Percentiles rank a stretch among this genome's conserved stretches.
Evolutionary conservation across 2,329 filamentous ascomycete genomes (phyloP).

Genomic region (Penicillium sp.): DNA sequence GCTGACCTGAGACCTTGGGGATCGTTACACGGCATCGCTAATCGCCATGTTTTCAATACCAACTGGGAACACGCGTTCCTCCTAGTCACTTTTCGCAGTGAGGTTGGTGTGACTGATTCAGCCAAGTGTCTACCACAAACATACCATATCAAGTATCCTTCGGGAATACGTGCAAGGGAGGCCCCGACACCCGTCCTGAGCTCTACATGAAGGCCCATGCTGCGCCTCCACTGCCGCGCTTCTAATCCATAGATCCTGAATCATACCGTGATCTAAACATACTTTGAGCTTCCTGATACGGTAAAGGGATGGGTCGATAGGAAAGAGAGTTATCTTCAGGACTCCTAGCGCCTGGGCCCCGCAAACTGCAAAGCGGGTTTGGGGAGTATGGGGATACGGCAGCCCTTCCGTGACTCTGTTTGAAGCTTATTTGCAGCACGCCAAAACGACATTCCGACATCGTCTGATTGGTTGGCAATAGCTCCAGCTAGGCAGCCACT

Average conservation of each 20-base stretch:
- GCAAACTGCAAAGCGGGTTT: background rate
- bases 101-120: background rate
- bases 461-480: background rate
- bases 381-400: background rate
- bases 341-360: background rate
- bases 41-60: background rate
- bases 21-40: slow-evolving; percentile 1
- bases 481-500: background rate
- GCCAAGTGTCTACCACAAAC: background rate
- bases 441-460: background rate
- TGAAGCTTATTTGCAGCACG: background rate
- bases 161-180: background rate
- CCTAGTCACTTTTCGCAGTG: background rate
- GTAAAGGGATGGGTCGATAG: background rate
- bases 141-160: background rate
- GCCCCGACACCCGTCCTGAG: background rate
- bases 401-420: background rate
- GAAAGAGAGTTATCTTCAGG: background rate
- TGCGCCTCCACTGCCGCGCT: background rate
- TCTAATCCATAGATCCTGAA: background rate
- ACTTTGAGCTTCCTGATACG: background rate
- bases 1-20: background rate
- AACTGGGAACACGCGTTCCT: background rate
- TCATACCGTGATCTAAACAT: background rate
- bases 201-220: background rate